Percentiles rank a stretch among this genome's conserved stretches.
phyloP scores from a whole-genome alignment of 2,329 filamentous ascomycete genomes.

The Paracoccidioides lutzii region DNA sequence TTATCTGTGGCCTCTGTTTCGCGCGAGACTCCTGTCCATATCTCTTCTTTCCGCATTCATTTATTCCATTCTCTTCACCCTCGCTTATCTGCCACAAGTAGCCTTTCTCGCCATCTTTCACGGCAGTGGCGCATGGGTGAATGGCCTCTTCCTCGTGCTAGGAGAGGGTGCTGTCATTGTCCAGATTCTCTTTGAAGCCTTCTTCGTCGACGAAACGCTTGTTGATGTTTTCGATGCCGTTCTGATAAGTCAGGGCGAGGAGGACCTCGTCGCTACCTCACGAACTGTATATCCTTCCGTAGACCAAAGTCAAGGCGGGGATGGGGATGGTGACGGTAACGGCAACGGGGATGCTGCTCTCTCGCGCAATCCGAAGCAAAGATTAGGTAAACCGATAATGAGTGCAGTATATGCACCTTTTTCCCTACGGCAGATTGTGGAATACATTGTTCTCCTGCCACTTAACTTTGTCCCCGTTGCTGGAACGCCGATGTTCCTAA shows the following conservation, averaged over 20 bases:
- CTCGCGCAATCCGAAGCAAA: slow-evolving; percentile 53
- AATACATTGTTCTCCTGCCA: slow-evolving; percentile 65
- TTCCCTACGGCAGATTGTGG: slow-evolving; percentile 77
- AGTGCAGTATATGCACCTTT: slow-evolving; percentile 75
- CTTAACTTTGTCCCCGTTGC: slow-evolving; percentile 78
- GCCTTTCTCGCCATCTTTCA: slow-evolving; percentile 85
- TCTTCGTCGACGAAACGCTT: slow-evolving; percentile 66
- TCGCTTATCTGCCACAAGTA: slow-evolving; percentile 78
- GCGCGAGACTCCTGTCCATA: slow-evolving; percentile 64
- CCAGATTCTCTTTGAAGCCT: slow-evolving; percentile 59
- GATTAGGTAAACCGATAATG: slow-evolving; percentile 68
- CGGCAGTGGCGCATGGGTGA: slow-evolving; percentile 74
- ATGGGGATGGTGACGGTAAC: slow-evolving; percentile 1
- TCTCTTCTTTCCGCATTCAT: slow-evolving; percentile 71
- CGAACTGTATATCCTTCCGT: slow-evolving; percentile 54
- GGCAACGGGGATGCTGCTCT: neutral
- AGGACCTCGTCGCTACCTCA: slow-evolving; percentile 54
- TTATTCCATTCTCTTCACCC: slow-evolving; percentile 74
- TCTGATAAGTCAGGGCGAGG: slow-evolving; percentile 56
- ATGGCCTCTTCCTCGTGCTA: slow-evolving; percentile 71
- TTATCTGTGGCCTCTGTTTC: slow-evolving; percentile 71
- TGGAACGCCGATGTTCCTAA: slow-evolving; percentile 71
- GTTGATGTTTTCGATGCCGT: slow-evolving; percentile 80
- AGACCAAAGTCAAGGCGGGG: slow-evolving; percentile 23
- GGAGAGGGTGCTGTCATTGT: slow-evolving; percentile 51